These are phyloP conservation scores for Penicillium herquei DNA, from an alignment of 495 filamentous ascomycete species.

Conservation along the genomic window DNA sequence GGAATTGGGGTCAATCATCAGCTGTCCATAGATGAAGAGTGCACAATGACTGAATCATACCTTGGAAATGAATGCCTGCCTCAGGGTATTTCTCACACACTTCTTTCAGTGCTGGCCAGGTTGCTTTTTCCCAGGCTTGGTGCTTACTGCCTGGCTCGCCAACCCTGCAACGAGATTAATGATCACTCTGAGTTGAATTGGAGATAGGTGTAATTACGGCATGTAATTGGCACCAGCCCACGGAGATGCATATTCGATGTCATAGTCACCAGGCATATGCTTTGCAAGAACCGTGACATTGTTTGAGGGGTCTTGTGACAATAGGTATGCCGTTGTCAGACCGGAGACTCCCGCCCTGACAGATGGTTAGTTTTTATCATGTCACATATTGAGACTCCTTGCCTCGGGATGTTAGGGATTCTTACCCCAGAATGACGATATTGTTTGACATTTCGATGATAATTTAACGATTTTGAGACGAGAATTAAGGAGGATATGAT, in stretches of 20 bases:
- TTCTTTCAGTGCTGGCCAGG: constrained; percentile 64
- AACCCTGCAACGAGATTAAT: constrained; percentile 35
- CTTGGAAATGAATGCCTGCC: constrained; percentile 85
- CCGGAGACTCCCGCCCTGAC: constrained; percentile 85
- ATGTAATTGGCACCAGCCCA: constrained; percentile 94
- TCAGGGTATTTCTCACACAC: constrained; percentile 74
- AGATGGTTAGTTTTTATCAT: neutral
- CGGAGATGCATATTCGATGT: constrained; percentile 92
- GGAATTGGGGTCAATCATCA: neutral
- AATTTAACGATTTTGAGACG: neutral
- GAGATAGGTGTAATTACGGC: constrained; percentile 54
- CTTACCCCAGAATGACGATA: constrained; percentile 66
- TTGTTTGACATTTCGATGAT: constrained; percentile 27
- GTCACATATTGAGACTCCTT: neutral
- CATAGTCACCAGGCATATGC: constrained; percentile 98
- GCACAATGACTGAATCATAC: constrained; percentile 34
- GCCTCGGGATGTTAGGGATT: constrained; percentile 3
- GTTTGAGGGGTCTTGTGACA: constrained; percentile 66
- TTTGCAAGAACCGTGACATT: constrained; percentile 84
- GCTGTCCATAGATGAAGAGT: neutral
- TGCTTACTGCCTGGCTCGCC: constrained; percentile 51
- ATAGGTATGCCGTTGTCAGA: constrained; percentile 83
- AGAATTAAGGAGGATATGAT: neutral
- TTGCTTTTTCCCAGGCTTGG: constrained; percentile 61
- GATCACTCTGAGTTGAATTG: too few relatives aligned